Conservation (phyloP, 2,329 filamentous ascomycete species). For the Lachnellula arida region DNA sequence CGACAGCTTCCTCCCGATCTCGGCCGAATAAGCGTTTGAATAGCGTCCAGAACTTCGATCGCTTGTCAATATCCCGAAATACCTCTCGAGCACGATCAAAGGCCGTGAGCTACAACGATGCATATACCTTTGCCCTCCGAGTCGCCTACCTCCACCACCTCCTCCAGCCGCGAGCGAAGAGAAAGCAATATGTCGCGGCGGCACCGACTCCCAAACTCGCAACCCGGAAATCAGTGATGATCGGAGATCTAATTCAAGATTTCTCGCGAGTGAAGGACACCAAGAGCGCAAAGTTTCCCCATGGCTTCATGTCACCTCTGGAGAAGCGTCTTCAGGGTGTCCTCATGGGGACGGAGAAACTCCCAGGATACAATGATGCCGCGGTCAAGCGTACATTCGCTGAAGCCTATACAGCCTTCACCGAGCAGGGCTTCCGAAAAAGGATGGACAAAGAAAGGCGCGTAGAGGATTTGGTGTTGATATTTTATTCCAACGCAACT, state of each 20-base stretch:
- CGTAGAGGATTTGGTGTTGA: constrained; percentile 87
- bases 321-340: constrained; percentile 40
- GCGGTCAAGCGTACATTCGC: constrained; percentile 91
- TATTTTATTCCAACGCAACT: constrained; percentile 93
- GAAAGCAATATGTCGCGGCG: constrained; percentile 74
- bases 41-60: constrained; percentile 26
- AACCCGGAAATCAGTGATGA: constrained; percentile 59
- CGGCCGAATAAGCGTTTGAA: constrained; percentile 28
- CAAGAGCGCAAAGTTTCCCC: constrained; percentile 66
- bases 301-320: constrained; percentile 65
- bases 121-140: constrained; percentile 85
- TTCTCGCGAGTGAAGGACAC: constrained; percentile 62
- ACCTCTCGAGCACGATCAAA: constrained; percentile 43
- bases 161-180: constrained; percentile 82
- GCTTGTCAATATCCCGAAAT: constrained; percentile 25
- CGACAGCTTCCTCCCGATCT: constrained; percentile 26
- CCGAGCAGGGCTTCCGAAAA: constrained; percentile 81
- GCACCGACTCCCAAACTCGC: constrained; percentile 49
- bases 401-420: constrained; percentile 89
- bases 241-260: constrained; percentile 85
- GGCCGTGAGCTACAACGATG: constrained; percentile 66
- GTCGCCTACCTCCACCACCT: constrained; percentile 90
- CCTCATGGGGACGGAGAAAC: constrained; percentile 72
- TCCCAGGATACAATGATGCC: constrained; percentile 88
- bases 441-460: constrained; percentile 90